A percentile compares a stretch with the other conserved stretches of the same genome.
Evolutionary conservation across 495 filamentous ascomycete genomes (phyloP).

Genomic region (Acidomyces sp.): DNA sequence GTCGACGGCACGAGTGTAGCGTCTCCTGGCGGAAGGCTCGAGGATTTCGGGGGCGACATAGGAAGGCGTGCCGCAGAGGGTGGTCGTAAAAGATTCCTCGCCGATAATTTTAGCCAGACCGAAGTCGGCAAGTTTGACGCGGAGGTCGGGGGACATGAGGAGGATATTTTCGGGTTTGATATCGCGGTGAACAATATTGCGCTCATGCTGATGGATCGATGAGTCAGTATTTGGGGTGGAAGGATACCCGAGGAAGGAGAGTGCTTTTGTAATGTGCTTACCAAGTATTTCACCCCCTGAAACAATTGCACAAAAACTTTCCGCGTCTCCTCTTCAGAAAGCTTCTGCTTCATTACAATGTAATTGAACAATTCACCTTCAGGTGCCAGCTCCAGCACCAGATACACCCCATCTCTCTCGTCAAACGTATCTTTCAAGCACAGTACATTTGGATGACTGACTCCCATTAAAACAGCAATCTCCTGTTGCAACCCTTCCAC

Average conservation of each 20-base stretch:
- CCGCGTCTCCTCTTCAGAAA: slow-evolving; percentile 69
- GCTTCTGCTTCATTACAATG: slow-evolving; percentile 76
- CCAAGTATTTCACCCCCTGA: slow-evolving; percentile 86
- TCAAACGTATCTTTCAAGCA: slow-evolving; percentile 94
- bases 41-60: slow-evolving; percentile 93
- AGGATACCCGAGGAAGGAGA: too few species aligned
- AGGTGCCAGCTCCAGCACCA: slow-evolving; percentile 80
- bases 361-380: slow-evolving; percentile 93
- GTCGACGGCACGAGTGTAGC: slow-evolving; percentile 91
- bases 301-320: slow-evolving; percentile 87
- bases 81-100: slow-evolving; percentile 96
- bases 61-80: slow-evolving; percentile 78
- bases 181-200: slow-evolving; percentile 93
- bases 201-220: slow-evolving; percentile 93
- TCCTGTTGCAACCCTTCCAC: slow-evolving; percentile 83
- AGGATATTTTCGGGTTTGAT: slow-evolving; percentile 99
- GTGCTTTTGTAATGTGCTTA: too few species aligned
- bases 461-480: slow-evolving; percentile 88
- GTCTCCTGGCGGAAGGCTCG: slow-evolving; percentile 58
- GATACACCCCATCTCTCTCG: slow-evolving; percentile 77
- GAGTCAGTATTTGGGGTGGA: too few species aligned
- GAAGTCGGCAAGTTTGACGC: slow-evolving; percentile 92
- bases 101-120: slow-evolving; percentile 97
- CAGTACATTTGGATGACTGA: slow-evolving; percentile 89
- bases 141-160: slow-evolving; percentile 65